Evolutionary conservation across 192 early-diverging fungal genomes (phyloP).

Genomic region (Hyaloraphidium curvatum): DNA sequence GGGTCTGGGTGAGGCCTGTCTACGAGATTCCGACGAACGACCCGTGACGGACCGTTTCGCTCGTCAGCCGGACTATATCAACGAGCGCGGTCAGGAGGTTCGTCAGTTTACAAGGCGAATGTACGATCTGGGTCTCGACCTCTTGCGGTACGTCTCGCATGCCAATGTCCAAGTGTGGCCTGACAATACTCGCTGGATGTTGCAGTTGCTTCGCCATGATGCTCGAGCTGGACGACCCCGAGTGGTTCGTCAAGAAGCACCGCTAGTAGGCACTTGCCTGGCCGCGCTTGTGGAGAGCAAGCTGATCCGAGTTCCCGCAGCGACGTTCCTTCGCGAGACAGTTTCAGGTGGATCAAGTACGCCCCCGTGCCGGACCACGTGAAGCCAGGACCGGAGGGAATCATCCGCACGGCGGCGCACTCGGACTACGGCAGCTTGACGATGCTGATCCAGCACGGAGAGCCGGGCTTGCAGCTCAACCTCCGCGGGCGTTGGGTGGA

Average conservation of each 20-base stretch:
- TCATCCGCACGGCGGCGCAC: background rate
- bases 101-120: background rate
- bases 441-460: conserved; percentile 4
- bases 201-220: background rate
- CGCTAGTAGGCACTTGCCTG: background rate
- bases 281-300: background rate
- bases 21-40: background rate
- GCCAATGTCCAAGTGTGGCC: too few species aligned
- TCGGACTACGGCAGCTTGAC: background rate
- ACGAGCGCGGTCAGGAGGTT: background rate
- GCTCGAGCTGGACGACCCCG: background rate
- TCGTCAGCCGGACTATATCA: conserved; percentile 1
- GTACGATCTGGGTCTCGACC: conserved; percentile 1
- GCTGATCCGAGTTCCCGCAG: background rate
- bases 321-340: background rate
- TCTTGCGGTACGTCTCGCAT: too few species aligned
- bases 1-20: background rate
- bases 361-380: background rate
- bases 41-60: background rate
- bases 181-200: too few species aligned
- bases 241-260: background rate
- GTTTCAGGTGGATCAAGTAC: conserved; percentile 1
- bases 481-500: background rate
- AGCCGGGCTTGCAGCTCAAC: background rate
- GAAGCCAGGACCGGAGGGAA: background rate